Percentiles rank a stretch among this genome's conserved stretches.
Evolutionary conservation across 257 asterid genomes (phyloP).

Genomic region (Lavandula angustifolia): DNA sequence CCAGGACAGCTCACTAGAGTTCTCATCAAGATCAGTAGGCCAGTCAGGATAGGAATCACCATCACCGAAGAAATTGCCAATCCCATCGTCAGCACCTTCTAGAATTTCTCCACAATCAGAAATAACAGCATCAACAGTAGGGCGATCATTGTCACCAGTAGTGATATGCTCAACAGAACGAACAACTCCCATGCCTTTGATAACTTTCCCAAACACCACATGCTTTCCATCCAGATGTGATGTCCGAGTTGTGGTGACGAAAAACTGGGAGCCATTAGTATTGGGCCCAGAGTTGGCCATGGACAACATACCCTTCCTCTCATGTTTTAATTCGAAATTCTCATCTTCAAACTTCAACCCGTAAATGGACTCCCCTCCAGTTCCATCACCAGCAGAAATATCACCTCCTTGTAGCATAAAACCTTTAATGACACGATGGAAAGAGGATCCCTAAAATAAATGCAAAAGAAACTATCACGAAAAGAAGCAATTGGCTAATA

Average conservation of each 20-base stretch:
- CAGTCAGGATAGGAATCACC: constrained; percentile 90
- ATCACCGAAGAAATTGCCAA: constrained; percentile 69
- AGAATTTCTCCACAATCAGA: constrained; percentile 84
- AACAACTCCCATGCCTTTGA: constrained; percentile 94
- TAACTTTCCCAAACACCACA: constrained; percentile 86
- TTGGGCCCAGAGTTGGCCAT: constrained; percentile 93
- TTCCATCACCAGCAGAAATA: constrained; percentile 86
- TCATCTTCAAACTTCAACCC: constrained; percentile 91
- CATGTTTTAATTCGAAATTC: constrained; percentile 80
- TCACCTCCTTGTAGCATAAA: constrained; percentile 99
- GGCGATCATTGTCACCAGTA: constrained; percentile 65
- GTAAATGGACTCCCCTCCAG: constrained; percentile 93
- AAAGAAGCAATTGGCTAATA: constrained; percentile 31
- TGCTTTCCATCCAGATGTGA: constrained; percentile 92
- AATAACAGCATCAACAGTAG: constrained; percentile 59
- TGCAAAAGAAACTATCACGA: constrained; percentile 23
- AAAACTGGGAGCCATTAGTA: constrained; percentile 90
- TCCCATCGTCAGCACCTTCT: constrained; percentile 85
- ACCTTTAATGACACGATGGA: constrained; percentile 89
- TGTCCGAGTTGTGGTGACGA: constrained; percentile 88
- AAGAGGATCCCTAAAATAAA: constrained; percentile 60
- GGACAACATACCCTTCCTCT: constrained; percentile 88
- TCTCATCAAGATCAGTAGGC: constrained; percentile 82
- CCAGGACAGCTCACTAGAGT: constrained; percentile 75
- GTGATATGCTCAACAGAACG: constrained; percentile 79